These are phyloP conservation scores for Aspergillus bombycis DNA, from an alignment of 2,329 filamentous ascomycete species.

Conservation along the genomic window DNA sequence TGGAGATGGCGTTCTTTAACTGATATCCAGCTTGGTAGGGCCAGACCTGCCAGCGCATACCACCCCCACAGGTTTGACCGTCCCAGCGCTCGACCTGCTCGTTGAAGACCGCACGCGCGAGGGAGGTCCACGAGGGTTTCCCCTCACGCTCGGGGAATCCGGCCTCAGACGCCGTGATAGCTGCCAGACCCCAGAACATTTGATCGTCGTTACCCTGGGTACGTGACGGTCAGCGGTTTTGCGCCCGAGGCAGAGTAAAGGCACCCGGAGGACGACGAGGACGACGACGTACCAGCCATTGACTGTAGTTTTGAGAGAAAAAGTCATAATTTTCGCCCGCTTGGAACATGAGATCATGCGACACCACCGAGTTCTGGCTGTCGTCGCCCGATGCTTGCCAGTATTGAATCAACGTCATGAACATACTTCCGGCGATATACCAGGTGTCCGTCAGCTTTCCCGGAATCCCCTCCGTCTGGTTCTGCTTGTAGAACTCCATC, in stretches of 20 bases:
- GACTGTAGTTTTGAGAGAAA: slow-evolving; percentile 33
- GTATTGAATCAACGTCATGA: slow-evolving; percentile 70
- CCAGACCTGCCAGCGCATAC: slow-evolving; percentile 77
- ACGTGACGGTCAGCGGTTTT: background rate
- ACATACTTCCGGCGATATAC: slow-evolving; percentile 71
- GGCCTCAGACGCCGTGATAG: background rate
- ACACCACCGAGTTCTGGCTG: slow-evolving; percentile 62
- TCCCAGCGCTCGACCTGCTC: slow-evolving; percentile 3
- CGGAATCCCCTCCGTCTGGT: slow-evolving; percentile 50
- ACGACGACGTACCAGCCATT: slow-evolving; percentile 55
- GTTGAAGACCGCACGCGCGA: slow-evolving; percentile 3
- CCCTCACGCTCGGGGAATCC: background rate
- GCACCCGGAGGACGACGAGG: background rate
- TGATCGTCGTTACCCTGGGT: slow-evolving; percentile 1
- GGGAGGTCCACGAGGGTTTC: slow-evolving; percentile 1
- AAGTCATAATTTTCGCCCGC: slow-evolving; percentile 32
- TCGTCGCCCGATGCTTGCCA: slow-evolving; percentile 67
- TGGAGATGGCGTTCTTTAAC: slow-evolving; percentile 64
- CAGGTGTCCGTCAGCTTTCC: slow-evolving; percentile 69
- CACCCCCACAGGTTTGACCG: background rate
- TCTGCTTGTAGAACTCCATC: slow-evolving; percentile 54
- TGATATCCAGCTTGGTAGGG: slow-evolving; percentile 72
- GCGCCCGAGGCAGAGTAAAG: background rate
- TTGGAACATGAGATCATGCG: slow-evolving; percentile 35
- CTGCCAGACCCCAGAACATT: slow-evolving; percentile 3